Evolutionary conservation across 2,329 filamentous ascomycete species (phyloP), one percentile per base, ranked within the genome.

Genomic region (Cladophialophora immunda): DNA sequence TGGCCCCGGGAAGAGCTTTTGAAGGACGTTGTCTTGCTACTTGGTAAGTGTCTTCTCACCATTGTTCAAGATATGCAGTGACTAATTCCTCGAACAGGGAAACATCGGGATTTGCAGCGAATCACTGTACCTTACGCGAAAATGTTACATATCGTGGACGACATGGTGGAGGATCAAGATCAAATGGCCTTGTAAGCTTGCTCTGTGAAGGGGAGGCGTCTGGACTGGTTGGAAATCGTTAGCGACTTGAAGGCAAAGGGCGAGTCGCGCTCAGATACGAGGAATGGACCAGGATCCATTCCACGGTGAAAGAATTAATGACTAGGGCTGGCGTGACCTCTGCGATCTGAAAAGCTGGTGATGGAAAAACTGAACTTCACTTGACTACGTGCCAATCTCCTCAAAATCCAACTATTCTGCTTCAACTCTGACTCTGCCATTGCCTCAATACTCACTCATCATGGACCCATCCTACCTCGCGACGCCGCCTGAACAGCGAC

Each of bases 91-190:
- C 52, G 63, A 52, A 45, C 73, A 97, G 93, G 93, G 67, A 98
- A 98, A 89, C 94, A 95, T 80, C 90, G 95, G 64, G 96, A 98
- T 76, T 84, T 99, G 32, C 95, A 99, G 78, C 87, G 95, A 29
- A 86, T 97, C 50, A 97, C 93, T n/a, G 92, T 97, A 29, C 94
- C 96, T 69, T 98, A 98, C 78, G 94, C 94, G 13, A 89, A 92
- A 70, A 82, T 93, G n/a, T 82, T 96, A 25, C 91, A 90, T 38
- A 75, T 86, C 65, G 75, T 83, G 9, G 73, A 69, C 55, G 66
- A 62, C 15, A 30, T 45, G 29, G 62, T 32, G 25, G 77, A 79
- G 50, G 76, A 74, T 29, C 74, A 74, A 53, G 72, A 74, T 22
- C 73, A 74, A 27, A 72, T 72, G 70, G 65, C 58, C 29, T 57